Percentiles rank a stretch among this genome's conserved stretches.
These are phyloP conservation scores for Ustilago loliicola DNA, from an alignment of 1,284 basidiomycete genomes.

Conservation along the genomic window DNA sequence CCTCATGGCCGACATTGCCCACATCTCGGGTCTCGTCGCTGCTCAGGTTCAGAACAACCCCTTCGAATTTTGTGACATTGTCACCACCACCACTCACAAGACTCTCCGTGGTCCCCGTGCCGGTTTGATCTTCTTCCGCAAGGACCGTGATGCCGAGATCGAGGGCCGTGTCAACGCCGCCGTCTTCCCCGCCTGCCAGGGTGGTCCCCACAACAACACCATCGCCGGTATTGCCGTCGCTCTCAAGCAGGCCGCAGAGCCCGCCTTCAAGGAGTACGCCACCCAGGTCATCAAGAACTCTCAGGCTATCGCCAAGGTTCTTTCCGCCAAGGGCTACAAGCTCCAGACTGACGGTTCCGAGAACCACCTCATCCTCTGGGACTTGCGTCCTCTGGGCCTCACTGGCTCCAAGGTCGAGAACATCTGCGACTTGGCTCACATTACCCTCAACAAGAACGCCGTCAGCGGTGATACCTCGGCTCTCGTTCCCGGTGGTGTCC, in stretches of 20 bases:
- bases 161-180: conserved; percentile 97
- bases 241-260: conserved; percentile 92
- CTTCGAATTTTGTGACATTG: conserved; percentile 95
- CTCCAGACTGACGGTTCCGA: conserved; percentile 97
- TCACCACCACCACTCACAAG: conserved; percentile 81
- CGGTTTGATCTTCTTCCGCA: conserved; percentile 98
- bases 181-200: conserved; percentile 99
- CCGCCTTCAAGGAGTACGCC: conserved; percentile 92
- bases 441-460: conserved; percentile 84
- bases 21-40: conserved; percentile 95
- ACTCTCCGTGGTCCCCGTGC: conserved; percentile 98
- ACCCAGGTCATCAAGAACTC: conserved; percentile 84
- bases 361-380: conserved; percentile 98
- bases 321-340: conserved; percentile 75
- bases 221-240: conserved; percentile 96
- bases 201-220: conserved; percentile 99
- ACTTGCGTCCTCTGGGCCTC: conserved; percentile 91
- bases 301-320: conserved; percentile 66
- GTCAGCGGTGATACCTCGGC: conserved; percentile 95
- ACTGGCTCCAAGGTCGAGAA: conserved; percentile 99
- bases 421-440: conserved; percentile 95
- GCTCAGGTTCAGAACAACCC: conserved; percentile 92
- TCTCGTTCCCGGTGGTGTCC: conserved; percentile 95
- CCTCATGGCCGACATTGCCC: conserved; percentile 86
- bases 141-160: conserved; percentile 87